Base-by-base conservation (phyloP, 768 basidiomycete genomes). In the Termitomyces sp. region DNA sequence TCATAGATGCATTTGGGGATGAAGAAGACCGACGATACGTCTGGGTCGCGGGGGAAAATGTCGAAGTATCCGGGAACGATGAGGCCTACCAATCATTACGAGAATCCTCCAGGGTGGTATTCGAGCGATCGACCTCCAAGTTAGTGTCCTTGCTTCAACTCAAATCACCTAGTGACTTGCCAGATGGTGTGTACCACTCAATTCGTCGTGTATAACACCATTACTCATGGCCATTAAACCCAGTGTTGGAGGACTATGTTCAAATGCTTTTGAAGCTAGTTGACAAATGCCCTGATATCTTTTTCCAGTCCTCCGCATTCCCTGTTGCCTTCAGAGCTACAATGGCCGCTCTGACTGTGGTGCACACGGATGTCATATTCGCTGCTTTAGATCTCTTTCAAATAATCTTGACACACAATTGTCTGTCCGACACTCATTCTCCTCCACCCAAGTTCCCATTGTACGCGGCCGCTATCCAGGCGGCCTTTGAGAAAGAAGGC, bases 221-320 rank as follows among this genome's bases (percentile, higher is more conserved):
- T 50, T 39, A 41, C 31, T 57, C 18, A 57, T 28, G 18, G 4
- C 26, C 8, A 12, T 51, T 26, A 2, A 45, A 28, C 34, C 62
- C 42, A 98, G 97, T 98, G 28, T 75, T 99, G 66, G 96, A 98
- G 70, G 97, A 99, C 68, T 98, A 95, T 63, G 68, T 94, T 52
- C 94, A 92, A 60, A 80, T 94, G 72, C 73, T 93, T 15, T 71
- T 86, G 54, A 84, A 86, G 61, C 75, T 94, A 65, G 71, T 87
- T 50, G 81, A 86, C 44, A 72, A 79, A 61, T 77, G 81, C 0
- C 92, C 96, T 5, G 85, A 89, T 52, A 74, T 91, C 44, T 82
- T 94, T 62, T 89, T 96, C 74, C 77, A 85, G 59, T 91, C 92
- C 2, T 75, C 87, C 6, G 79, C 83, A 13, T 91, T 98, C 71